phyloP scores from a whole-genome alignment of 345 rosid species.

The Eucalyptus curtisii region DNA sequence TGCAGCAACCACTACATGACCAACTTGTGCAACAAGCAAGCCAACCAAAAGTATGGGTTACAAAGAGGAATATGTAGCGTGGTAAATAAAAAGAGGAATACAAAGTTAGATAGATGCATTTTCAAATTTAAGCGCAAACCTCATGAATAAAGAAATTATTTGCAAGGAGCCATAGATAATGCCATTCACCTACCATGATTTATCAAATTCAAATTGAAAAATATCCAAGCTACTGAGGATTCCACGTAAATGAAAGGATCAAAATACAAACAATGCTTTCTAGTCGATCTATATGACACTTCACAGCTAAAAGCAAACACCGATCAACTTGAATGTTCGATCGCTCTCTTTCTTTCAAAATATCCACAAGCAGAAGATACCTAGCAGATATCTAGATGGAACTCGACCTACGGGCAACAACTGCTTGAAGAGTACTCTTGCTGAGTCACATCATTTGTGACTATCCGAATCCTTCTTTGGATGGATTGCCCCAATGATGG shows the following conservation, averaged over 20 bases:
- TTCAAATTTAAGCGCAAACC: background rate
- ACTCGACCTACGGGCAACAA: background rate
- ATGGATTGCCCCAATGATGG: conserved; percentile 24
- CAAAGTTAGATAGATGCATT: background rate
- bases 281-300: background rate
- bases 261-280: background rate
- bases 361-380: background rate
- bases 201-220: background rate
- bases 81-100: background rate
- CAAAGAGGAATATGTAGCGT: background rate
- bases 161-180: background rate
- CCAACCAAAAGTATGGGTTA: background rate
- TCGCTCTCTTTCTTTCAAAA: background rate
- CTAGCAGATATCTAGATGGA: background rate
- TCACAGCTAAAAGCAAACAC: background rate
- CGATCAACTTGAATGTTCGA: background rate
- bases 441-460: background rate
- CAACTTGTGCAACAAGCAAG: background rate
- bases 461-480: conserved; percentile 7
- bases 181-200: background rate
- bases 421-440: background rate
- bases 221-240: background rate
- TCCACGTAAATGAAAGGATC: background rate
- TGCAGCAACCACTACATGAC: background rate
- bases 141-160: background rate